Conservation (phyloP, 352 stramenopile species). For the Aphanomyces invadans region DNA sequence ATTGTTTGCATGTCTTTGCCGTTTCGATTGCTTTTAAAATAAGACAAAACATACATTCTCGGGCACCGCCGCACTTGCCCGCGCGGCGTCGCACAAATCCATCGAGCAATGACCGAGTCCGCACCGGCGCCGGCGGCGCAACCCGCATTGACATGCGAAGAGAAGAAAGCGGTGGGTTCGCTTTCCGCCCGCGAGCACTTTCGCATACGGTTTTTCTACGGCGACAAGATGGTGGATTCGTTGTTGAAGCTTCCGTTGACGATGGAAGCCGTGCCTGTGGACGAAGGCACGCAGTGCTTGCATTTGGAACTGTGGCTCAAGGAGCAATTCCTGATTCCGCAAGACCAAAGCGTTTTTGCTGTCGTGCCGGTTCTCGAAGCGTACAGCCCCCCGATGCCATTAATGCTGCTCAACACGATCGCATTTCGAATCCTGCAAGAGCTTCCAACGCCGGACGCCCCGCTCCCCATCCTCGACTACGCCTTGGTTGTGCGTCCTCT, state of each 20-base stretch:
- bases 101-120: neutral
- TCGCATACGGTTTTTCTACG: slow-evolving; percentile 22
- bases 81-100: no score
- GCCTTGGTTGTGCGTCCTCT: slow-evolving; percentile 59
- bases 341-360: slow-evolving; percentile 59
- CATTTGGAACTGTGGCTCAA: slow-evolving; percentile 71
- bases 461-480: slow-evolving; percentile 50
- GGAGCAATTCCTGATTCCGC: slow-evolving; percentile 45
- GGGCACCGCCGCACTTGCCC: no score
- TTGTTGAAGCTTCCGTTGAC: slow-evolving; percentile 22
- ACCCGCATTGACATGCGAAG: neutral
- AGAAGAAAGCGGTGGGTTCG: neutral
- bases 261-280: slow-evolving; percentile 9
- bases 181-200: neutral
- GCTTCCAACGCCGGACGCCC: slow-evolving; percentile 30
- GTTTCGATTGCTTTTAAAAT: no score
- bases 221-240: slow-evolving; percentile 13
- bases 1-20: no score
- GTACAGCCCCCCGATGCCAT: slow-evolving; percentile 66
- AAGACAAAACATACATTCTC: no score
- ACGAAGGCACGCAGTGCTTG: slow-evolving; percentile 45
- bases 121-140: neutral
- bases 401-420: slow-evolving; percentile 77
- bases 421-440: slow-evolving; percentile 36
- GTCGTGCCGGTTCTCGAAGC: slow-evolving; percentile 65